These are phyloP conservation scores for Dactylellina parvicollis DNA, from an alignment of 2,329 filamentous ascomycete species.

Conservation along the genomic window DNA sequence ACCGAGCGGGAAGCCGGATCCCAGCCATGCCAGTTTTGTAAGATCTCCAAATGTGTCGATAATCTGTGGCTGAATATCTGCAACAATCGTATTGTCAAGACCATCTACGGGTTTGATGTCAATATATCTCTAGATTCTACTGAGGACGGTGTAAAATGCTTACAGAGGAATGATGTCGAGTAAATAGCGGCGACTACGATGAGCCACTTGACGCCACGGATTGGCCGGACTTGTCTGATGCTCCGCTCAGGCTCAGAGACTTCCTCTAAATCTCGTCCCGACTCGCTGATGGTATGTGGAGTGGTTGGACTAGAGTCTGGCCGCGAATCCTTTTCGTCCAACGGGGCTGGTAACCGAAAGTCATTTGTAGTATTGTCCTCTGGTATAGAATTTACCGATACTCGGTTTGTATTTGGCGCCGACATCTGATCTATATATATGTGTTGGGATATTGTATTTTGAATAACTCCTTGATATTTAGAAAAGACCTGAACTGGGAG, in stretches of 20 bases:
- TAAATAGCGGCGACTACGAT: slow-evolving; percentile 58
- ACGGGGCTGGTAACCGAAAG: slow-evolving; percentile 19
- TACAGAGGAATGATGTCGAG: slow-evolving; percentile 59
- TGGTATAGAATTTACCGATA: slow-evolving; percentile 42
- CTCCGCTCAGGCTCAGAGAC: slow-evolving; percentile 12
- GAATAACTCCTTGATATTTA: no score
- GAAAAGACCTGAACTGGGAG: no score
- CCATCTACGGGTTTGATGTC: slow-evolving; percentile 55
- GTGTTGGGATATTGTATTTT: no score
- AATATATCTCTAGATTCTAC: not conserved
- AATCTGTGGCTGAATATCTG: slow-evolving; percentile 64
- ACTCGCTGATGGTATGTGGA: slow-evolving; percentile 44
- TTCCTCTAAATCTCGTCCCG: slow-evolving; percentile 36
- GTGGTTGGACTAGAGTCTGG: slow-evolving; percentile 34
- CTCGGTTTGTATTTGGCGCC: slow-evolving; percentile 35
- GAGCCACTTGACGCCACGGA: slow-evolving; percentile 55
- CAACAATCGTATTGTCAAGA: slow-evolving; percentile 65
- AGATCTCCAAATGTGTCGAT: slow-evolving; percentile 61
- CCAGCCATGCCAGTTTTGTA: slow-evolving; percentile 63
- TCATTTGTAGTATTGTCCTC: slow-evolving; percentile 4
- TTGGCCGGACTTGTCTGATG: slow-evolving; percentile 28
- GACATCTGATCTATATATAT: slow-evolving; percentile 29
- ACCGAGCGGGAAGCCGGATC: slow-evolving; percentile 62
- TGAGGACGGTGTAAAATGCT: not conserved
- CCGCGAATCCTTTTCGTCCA: slow-evolving; percentile 19